Evolutionary conservation across 164 flowering plant genomes (phyloP).

Genomic region (Aristolochia contorta): DNA sequence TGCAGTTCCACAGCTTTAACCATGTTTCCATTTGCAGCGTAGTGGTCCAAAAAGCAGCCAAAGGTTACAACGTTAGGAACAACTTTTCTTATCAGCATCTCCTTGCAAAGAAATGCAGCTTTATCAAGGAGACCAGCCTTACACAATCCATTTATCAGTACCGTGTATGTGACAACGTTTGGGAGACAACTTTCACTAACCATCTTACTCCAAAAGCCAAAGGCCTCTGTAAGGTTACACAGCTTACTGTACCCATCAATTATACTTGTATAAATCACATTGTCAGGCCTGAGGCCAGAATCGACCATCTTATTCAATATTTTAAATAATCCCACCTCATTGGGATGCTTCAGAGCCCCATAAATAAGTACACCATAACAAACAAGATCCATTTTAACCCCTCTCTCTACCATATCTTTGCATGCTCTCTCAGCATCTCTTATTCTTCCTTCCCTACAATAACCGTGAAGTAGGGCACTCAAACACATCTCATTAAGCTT

Average conservation of each 20-base stretch:
- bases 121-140: conserved; percentile 52
- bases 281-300: conserved; percentile 59
- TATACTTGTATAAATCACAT: conserved; percentile 61
- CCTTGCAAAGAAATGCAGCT: conserved; percentile 60
- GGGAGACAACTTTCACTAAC: conserved; percentile 54
- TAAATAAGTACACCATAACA: conserved; percentile 65
- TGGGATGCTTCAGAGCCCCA: conserved; percentile 41
- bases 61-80: conserved; percentile 64
- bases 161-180: conserved; percentile 74
- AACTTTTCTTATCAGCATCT: conserved; percentile 41
- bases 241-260: conserved; percentile 54
- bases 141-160: conserved; percentile 64
- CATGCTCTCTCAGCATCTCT: conserved; percentile 48
- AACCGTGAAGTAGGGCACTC: conserved; percentile 63
- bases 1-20: conserved; percentile 61
- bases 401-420: conserved; percentile 54
- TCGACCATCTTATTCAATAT: conserved; percentile 54
- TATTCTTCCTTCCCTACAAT: conserved; percentile 68
- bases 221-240: conserved; percentile 55
- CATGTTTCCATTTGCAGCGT: conserved; percentile 53
- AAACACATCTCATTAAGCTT: conserved; percentile 71
- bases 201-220: conserved; percentile 62
- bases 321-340: conserved; percentile 18
- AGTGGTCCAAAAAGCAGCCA: conserved; percentile 68
- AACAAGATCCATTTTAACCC: conserved; percentile 60